These are phyloP conservation scores for Fusarium sp. DNA, from an alignment of 2,329 filamentous ascomycete species.

Conservation along the genomic window DNA sequence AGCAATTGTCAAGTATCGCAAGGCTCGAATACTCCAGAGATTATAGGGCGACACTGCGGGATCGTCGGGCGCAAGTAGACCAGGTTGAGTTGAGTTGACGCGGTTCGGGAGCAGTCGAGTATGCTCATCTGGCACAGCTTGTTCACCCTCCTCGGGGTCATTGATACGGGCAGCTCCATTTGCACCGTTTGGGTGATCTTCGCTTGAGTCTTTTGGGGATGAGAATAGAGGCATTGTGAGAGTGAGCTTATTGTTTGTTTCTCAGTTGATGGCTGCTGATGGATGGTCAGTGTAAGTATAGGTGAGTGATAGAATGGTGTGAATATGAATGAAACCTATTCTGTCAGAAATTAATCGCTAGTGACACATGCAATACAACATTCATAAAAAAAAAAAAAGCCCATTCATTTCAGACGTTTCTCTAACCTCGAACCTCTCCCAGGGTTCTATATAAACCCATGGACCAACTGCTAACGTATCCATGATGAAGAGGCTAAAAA, in stretches of 20 bases:
- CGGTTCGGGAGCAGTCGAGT: slow-evolving; percentile 77
- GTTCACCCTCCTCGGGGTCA: slow-evolving; percentile 43
- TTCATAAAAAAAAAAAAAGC: not conserved
- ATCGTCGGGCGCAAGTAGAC: slow-evolving; percentile 56
- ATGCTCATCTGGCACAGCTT: slow-evolving; percentile 60
- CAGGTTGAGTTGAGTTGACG: slow-evolving; percentile 60
- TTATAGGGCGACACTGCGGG: slow-evolving; percentile 88
- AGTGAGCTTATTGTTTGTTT: not conserved
- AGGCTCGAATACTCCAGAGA: slow-evolving; percentile 86
- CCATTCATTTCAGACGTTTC: not conserved
- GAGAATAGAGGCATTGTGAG: slow-evolving; percentile 51
- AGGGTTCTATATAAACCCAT: slow-evolving; percentile 31
- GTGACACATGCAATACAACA: slow-evolving; percentile 9
- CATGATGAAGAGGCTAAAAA: slow-evolving; percentile 34
- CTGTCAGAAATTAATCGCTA: slow-evolving; percentile 2
- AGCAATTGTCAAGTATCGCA: slow-evolving; percentile 81
- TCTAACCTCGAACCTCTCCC: not conserved
- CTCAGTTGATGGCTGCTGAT: not conserved
- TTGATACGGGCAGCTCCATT: slow-evolving; percentile 13
- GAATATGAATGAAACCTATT: not conserved
- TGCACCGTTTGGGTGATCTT: slow-evolving; percentile 28
- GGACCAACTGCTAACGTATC: not conserved
- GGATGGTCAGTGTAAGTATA: not conserved
- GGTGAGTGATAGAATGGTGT: not conserved
- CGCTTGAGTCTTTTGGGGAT: slow-evolving; percentile 41